Evolutionary conservation across 805 yeast species (phyloP).

Genomic region (Pichia nanzhaoensis): DNA sequence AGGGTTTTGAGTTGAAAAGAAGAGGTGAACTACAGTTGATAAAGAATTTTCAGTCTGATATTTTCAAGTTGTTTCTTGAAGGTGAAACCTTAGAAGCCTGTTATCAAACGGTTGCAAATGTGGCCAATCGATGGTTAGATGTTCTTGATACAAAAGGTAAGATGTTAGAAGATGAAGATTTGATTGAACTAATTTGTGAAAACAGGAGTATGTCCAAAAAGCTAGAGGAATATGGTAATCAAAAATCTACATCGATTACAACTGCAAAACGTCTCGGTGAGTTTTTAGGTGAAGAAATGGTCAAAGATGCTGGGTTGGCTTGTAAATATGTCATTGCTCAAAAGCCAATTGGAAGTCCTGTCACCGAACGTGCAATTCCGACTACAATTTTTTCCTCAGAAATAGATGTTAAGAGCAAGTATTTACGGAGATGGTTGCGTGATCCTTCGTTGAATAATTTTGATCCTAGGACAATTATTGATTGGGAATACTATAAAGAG

Average conservation of each 20-base stretch:
- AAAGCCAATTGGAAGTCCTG: constrained; percentile 78
- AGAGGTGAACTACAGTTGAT: constrained; percentile 93
- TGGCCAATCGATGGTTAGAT: constrained; percentile 95
- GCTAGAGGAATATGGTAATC: constrained; percentile 79
- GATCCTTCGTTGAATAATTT: constrained; percentile 71
- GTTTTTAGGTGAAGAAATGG: constrained; percentile 93
- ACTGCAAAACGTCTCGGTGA: constrained; percentile 93
- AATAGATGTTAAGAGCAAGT: constrained; percentile 56
- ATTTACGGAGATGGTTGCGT: constrained; percentile 77
- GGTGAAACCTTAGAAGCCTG: constrained; percentile 76
- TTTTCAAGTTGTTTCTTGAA: constrained; percentile 83
- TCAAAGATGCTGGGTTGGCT: constrained; percentile 91
- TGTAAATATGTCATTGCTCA: constrained; percentile 89
- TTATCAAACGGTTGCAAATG: constrained; percentile 82
- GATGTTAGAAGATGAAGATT: constrained; percentile 86
- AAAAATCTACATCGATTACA: constrained; percentile 91
- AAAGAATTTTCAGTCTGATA: constrained; percentile 91
- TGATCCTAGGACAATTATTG: constrained; percentile 84
- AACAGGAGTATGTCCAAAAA: constrained; percentile 93
- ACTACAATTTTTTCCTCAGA: constrained; percentile 93
- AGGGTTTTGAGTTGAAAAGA: constrained; percentile 94
- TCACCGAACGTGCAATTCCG: constrained; percentile 94
- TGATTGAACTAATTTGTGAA: constrained; percentile 91
- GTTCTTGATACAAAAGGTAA: constrained; percentile 82
- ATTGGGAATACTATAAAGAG: constrained; percentile 90